Evolutionary conservation across 305 asterid species (phyloP), one percentile per base, ranked within the genome.

Genomic region (Fraxinus nigra): DNA sequence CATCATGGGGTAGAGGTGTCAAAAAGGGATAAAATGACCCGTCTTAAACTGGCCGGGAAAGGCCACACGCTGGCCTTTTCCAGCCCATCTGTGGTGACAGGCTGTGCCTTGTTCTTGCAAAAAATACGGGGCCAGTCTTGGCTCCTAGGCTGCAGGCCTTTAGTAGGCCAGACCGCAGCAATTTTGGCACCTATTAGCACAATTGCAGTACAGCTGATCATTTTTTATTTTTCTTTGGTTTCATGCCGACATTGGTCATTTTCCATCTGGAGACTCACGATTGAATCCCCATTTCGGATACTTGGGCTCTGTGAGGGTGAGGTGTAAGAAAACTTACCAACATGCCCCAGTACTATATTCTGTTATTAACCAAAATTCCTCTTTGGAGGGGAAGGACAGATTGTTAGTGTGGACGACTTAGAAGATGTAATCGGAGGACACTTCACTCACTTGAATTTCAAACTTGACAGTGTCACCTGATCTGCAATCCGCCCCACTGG

Each of bases 361-460:
- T 30, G 73, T 65, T 26, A 26, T 65, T 22, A 26, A 65, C 35
- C 14, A 26, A 9, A 24, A 26, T 65, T 13, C 9, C 73, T 4
- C 33, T 28, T 26, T 26, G 34, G 73, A 24, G 67, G 28, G 65
- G 11, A 56, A 56, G 28, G 67, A 56, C 22, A 26, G 67, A 56
- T 56, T 63, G 72, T 63, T 63, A 24, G 38, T 14, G 22, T 13
- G 40, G 40, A 28, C 22, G 0, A 30, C 16, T 26, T 26, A 65
- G 20, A 65, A 26, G 35, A 65, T 10, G n/a, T 26, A 4, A 20
- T 5, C 34, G 28, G n/a, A 54, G 11, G 24, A 10, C 26, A 84
- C 0, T 30, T 51, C 59, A 61, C 83, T 78, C 32, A 91, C 97
- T 91, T 88, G 97, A 67, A 90, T 80, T 88, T 92, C 94, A 61